These are phyloP conservation scores for Penicillium parvum DNA, from an alignment of 495 filamentous ascomycete species.

Conservation along the genomic window DNA sequence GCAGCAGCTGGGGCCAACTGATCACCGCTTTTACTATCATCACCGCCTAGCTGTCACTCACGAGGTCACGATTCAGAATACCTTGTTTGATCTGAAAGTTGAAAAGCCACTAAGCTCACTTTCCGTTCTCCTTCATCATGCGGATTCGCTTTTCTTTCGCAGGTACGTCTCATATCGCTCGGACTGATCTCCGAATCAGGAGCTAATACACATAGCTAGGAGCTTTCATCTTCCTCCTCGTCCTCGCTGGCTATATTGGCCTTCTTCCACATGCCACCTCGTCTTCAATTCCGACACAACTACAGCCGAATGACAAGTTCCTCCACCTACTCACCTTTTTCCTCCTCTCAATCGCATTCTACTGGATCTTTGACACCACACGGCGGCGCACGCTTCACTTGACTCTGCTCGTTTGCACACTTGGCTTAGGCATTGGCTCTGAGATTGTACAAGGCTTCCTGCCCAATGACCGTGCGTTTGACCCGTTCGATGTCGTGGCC, in stretches of 20 bases:
- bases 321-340: conserved; percentile 90
- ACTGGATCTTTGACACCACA: conserved; percentile 93
- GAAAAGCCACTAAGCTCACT: background rate
- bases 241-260: conserved; percentile 73
- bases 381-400: conserved; percentile 79
- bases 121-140: conserved; percentile 41
- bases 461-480: conserved; percentile 78
- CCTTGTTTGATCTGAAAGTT: too few relatives aligned
- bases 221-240: conserved; percentile 70
- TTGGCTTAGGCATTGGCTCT: conserved; percentile 70
- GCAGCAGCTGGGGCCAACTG: conserved; percentile 18
- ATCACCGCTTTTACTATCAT: conserved; percentile 12
- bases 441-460: conserved; percentile 79
- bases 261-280: conserved; percentile 57
- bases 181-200: conserved; percentile 6
- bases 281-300: conserved; percentile 61
- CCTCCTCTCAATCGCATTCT: conserved; percentile 79
- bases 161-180: conserved; percentile 42
- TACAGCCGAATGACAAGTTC: conserved; percentile 78
- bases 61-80: background rate
- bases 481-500: conserved; percentile 78
- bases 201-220: conserved; percentile 33
- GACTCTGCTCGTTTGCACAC: conserved; percentile 75
- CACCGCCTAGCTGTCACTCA: background rate
- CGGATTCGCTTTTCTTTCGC: conserved; percentile 71